A percentile compares a stretch with the other conserved stretches of the same genome.
phyloP scores from a whole-genome alignment of 768 basidiomycete genomes.

The Tylopilus balloui region DNA sequence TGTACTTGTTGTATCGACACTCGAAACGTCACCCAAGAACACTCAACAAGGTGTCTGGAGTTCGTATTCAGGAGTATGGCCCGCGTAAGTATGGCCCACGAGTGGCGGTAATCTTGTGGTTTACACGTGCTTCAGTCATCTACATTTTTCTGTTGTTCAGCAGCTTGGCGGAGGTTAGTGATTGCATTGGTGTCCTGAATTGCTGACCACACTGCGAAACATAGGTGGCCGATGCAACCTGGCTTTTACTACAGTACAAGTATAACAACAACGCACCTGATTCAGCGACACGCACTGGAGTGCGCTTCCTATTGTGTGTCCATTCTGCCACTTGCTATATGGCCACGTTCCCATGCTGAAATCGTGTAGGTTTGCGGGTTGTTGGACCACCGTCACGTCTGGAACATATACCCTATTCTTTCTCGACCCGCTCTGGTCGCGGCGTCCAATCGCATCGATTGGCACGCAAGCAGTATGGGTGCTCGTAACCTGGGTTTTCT shows the following conservation, averaged over 20 bases:
- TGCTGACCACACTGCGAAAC: neutral
- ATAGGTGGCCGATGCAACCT: slow-evolving; percentile 51
- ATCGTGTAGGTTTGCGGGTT: slow-evolving; percentile 46
- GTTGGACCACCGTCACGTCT: slow-evolving; percentile 56
- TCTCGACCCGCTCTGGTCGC: slow-evolving; percentile 55
- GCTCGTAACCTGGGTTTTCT: slow-evolving; percentile 54
- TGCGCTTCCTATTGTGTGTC: slow-evolving; percentile 48
- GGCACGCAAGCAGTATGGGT: slow-evolving; percentile 60
- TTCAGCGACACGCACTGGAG: slow-evolving; percentile 38
- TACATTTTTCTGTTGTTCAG: slow-evolving; percentile 49
- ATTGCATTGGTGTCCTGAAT: neutral
- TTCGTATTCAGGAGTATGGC: slow-evolving; percentile 45
- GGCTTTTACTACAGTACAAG: slow-evolving; percentile 55
- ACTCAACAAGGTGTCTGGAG: slow-evolving; percentile 47
- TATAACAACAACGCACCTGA: slow-evolving; percentile 51
- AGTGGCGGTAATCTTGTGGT: slow-evolving; percentile 14
- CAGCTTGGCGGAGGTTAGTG: slow-evolving; percentile 44
- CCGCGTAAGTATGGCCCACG: slow-evolving; percentile 40
- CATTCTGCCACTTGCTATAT: neutral
- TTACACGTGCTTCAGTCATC: slow-evolving; percentile 34
- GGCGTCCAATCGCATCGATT: slow-evolving; percentile 48
- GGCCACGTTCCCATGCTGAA: slow-evolving; percentile 5
- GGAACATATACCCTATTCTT: slow-evolving; percentile 53
- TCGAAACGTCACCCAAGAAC: slow-evolving; percentile 43
- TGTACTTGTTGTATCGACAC: slow-evolving; percentile 49